Percentiles rank a stretch among this genome's conserved stretches.
Evolutionary conservation across 225 moss, liverwort and hornwort genomes (phyloP).

Genomic region (Pseudisothecium myosuroides): DNA sequence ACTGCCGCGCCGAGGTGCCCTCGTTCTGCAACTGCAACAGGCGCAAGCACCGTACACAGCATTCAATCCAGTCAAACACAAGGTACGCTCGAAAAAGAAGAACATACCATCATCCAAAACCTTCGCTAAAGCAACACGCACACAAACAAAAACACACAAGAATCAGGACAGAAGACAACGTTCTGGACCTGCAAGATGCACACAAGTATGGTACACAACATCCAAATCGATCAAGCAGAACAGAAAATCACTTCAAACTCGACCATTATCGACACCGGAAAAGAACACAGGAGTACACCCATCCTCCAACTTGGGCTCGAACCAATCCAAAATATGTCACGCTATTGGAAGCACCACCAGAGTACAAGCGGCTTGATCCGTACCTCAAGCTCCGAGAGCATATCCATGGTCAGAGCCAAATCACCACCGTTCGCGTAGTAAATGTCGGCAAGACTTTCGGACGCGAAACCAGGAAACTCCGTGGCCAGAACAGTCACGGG

Average conservation of each 20-base stretch:
- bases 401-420: conserved; percentile 39
- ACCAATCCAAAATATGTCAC: neutral
- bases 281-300: neutral
- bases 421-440: conserved; percentile 59
- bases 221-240: neutral
- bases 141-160: neutral
- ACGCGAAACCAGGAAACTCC: conserved; percentile 49
- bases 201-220: neutral
- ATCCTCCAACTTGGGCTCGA: neutral
- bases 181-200: neutral
- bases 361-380: neutral
- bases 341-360: neutral
- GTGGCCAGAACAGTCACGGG: conserved; percentile 21
- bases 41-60: neutral
- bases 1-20: conserved; percentile 16
- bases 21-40: conserved; percentile 40
- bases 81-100: neutral
- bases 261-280: neutral
- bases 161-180: too few relatives aligned
- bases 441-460: conserved; percentile 46
- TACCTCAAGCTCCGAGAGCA: conserved; percentile 58
- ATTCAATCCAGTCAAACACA: neutral
- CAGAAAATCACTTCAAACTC: neutral
- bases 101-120: neutral
- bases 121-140: neutral